These are phyloP conservation scores for Drechslera avenae DNA, from an alignment of 2,329 filamentous ascomycete genomes.

Conservation along the genomic window DNA sequence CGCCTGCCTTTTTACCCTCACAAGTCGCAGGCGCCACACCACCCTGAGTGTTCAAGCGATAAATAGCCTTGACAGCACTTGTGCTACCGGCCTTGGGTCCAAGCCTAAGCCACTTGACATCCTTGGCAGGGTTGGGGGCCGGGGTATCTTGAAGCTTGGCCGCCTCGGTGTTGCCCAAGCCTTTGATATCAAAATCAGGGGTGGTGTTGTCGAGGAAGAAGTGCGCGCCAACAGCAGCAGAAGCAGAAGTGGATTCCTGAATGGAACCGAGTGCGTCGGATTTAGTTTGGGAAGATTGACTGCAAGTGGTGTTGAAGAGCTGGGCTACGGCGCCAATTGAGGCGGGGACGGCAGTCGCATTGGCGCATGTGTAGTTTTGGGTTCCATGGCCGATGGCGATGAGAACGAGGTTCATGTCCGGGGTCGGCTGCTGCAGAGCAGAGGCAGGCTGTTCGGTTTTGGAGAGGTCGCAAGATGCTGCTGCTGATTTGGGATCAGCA, in stretches of 20 bases:
- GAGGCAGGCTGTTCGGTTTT: constrained; percentile 32
- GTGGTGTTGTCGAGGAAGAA: constrained; percentile 76
- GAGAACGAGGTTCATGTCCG: constrained; percentile 47
- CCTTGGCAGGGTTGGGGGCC: constrained; percentile 64
- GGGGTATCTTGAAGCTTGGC: constrained; percentile 65
- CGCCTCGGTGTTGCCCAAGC: constrained; percentile 66
- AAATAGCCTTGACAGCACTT: constrained; percentile 69
- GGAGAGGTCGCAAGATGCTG: constrained; percentile 32
- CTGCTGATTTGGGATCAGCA: too few species aligned
- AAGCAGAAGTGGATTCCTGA: constrained; percentile 36
- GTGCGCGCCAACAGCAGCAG: constrained; percentile 66
- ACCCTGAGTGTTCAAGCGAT: constrained; percentile 81
- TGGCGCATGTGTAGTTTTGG: constrained; percentile 57
- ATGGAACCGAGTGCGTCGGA: constrained; percentile 32
- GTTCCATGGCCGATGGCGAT: constrained; percentile 56
- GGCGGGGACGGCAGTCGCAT: constrained; percentile 38
- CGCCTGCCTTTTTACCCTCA: constrained; percentile 49
- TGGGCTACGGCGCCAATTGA: constrained; percentile 52
- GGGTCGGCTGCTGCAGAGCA: constrained; percentile 30
- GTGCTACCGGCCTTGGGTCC: constrained; percentile 49
- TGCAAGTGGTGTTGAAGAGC: constrained; percentile 35
- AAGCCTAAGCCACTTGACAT: constrained; percentile 82
- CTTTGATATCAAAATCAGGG: constrained; percentile 81
- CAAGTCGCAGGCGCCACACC: constrained; percentile 77
- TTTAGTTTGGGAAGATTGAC: constrained; percentile 17